Conservation (phyloP, 164 flowering plant genomes). For the Annona cherimola region DNA sequence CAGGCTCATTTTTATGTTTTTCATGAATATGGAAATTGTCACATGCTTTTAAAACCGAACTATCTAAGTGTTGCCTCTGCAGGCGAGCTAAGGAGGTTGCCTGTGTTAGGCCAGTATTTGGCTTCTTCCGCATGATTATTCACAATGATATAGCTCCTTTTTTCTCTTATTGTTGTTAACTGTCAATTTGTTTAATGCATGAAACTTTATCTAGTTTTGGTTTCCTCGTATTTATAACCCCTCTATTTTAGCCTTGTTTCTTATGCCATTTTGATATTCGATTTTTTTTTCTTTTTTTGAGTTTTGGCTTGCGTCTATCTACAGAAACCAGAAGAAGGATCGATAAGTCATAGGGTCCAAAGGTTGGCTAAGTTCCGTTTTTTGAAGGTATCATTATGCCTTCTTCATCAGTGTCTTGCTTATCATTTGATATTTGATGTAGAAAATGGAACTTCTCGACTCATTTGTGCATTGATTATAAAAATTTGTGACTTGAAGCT, state of each 20-base stretch:
- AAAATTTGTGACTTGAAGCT: too few species aligned
- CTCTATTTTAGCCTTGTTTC: neutral
- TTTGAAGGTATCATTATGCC: constrained; percentile 53
- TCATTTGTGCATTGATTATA: too few species aligned
- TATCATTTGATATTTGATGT: too few species aligned
- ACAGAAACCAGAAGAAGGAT: constrained; percentile 98
- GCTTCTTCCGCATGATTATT: neutral
- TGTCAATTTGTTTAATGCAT: neutral
- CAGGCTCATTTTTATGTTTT: constrained; percentile 12
- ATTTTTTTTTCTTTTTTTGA: neutral
- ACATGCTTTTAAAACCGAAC: neutral
- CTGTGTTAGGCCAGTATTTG: neutral
- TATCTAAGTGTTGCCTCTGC: neutral
- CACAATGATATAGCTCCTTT: neutral
- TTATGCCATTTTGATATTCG: neutral
- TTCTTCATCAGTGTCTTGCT: neutral
- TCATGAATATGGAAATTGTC: neutral
- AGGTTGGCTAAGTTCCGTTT: constrained; percentile 85
- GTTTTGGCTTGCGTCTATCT: constrained; percentile 1
- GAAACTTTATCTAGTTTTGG: neutral
- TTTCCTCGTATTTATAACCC: neutral
- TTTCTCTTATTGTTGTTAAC: neutral
- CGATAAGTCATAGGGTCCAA: constrained; percentile 88
- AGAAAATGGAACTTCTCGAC: too few species aligned
- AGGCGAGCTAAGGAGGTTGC: neutral